Base-by-base conservation (phyloP, 805 yeast genomes). In the Blastobotrys americana region DNA sequence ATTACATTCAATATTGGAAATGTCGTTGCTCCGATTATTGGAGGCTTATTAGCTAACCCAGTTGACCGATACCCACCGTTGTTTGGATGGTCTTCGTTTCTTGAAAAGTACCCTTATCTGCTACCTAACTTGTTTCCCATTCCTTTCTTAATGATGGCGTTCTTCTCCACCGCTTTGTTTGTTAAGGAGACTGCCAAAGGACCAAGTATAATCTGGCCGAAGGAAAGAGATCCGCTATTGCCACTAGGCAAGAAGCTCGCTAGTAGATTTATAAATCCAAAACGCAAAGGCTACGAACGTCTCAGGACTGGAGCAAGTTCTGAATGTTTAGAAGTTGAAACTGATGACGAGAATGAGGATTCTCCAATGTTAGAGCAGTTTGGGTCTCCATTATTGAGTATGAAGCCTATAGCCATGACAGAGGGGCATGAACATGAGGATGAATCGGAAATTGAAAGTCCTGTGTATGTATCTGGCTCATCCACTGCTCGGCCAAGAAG, bases 11-110 rank as follows among this genome's bases (percentile, higher is more conserved):
- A 78, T 52, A 53, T 77, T 16, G 85, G 84, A 4, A 64, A 74
- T 17, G 71, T 78, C 6, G 55, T 79, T 13, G 85, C 84, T 1
- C 83, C 84, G 1, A 61, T 76, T 54, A 68, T 79, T 27, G 82
- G 78, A 19, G 73, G 74, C 23, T 67, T 65, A 43, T 61, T 78
- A 42, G 77, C 79, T 4, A 65, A 69, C 36, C 76, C 78, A 5
- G 62, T 55, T 9, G 59, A 60, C 4, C 54, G 51, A 22, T 56
- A 51, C 21, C 60, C 60, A 3, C 41, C 73, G 5, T 31, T 38
- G 37, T 55, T 55, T 40, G 55, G 52, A 4, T 41, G 44, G 15
- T 42, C 43, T 17, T 42, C 43, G 22, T 42, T 53, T 10, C 44
- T 70, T n/a, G 46, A 55, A 16, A 55, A 52, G 21, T 67, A 65